Evolutionary conservation across 2,329 filamentous ascomycete species (phyloP).

Genomic region (Albophoma yamanashiensis): DNA sequence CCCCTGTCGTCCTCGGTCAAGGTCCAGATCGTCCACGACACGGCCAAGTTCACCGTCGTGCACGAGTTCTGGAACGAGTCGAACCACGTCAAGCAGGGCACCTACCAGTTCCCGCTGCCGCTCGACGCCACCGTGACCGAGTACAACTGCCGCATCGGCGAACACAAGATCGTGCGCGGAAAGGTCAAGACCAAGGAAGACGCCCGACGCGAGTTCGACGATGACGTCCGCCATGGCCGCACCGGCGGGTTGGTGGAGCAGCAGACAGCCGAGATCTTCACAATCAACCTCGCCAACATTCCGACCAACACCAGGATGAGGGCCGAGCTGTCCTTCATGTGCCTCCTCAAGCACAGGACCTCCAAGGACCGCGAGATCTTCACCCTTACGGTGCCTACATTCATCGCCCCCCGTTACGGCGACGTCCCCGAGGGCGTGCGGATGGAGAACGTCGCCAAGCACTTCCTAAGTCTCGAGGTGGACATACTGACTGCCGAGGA

Average conservation of each 20-base stretch:
- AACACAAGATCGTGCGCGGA: constrained; percentile 2
- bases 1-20: constrained; percentile 1
- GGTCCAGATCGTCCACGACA: constrained; percentile 3
- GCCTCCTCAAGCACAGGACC: constrained; percentile 4
- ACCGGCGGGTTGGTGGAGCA: constrained; percentile 3
- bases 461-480: not conserved
- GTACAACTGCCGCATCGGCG: constrained; percentile 3
- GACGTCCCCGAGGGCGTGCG: not conserved
- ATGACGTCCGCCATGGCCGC: not conserved
- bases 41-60: constrained; percentile 1
- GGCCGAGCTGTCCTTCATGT: constrained; percentile 5
- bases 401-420: constrained; percentile 4
- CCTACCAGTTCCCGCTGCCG: constrained; percentile 4
- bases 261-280: constrained; percentile 6
- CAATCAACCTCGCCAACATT: constrained; percentile 5
- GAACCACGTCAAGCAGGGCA: not conserved
- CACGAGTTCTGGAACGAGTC: constrained; percentile 3
- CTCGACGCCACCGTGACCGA: constrained; percentile 1
- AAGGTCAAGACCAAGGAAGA: constrained; percentile 5
- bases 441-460: not conserved
- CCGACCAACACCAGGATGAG: constrained; percentile 3
- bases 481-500: not conserved
- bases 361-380: not conserved
- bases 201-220: constrained; percentile 2
- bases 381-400: constrained; percentile 5